A percentile compares a stretch with the other conserved stretches of the same genome.
Conservation (phyloP, 257 asterid species). For the Jacaranda mimosifolia region DNA sequence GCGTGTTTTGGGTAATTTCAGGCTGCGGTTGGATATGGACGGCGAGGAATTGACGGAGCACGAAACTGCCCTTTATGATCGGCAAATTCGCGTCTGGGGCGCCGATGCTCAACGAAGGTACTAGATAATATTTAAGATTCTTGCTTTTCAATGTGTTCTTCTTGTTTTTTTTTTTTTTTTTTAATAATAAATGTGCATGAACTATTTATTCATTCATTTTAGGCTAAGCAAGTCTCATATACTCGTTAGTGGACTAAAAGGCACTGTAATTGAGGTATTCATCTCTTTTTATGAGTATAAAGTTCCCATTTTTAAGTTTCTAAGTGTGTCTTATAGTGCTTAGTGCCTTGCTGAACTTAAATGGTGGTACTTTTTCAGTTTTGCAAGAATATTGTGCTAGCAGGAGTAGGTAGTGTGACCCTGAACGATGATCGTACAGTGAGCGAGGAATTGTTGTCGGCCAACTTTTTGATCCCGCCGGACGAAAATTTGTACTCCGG, state of each 20-base stretch:
- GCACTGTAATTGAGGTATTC: slow-evolving; percentile 83
- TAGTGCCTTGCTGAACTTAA: slow-evolving; percentile 9
- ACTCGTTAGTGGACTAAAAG: slow-evolving; percentile 86
- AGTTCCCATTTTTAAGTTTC: not conserved
- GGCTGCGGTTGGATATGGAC: slow-evolving; percentile 53
- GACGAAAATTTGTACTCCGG: slow-evolving; percentile 57
- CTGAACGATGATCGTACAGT: slow-evolving; percentile 79
- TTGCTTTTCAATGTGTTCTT: not conserved
- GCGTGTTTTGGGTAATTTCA: slow-evolving; percentile 19
- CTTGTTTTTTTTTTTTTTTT: not conserved
- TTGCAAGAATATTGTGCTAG: slow-evolving; percentile 96
- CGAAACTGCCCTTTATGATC: slow-evolving; percentile 98
- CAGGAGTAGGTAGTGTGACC: slow-evolving; percentile 97
- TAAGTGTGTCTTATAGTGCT: not conserved
- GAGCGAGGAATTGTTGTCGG: slow-evolving; percentile 70
- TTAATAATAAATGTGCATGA: not conserved
- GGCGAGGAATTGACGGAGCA: slow-evolving; percentile 95
- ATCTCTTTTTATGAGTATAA: slow-evolving; percentile 6
- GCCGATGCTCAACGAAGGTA: slow-evolving; percentile 98
- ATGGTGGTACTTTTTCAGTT: slow-evolving; percentile 56
- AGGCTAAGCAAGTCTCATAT: slow-evolving; percentile 94
- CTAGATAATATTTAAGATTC: not conserved
- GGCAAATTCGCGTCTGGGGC: slow-evolving; percentile 99
- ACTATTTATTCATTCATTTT: not conserved
- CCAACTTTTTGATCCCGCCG: slow-evolving; percentile 79